Conservation (phyloP, 257 asterid species). For the Solanum habrochaites region DNA sequence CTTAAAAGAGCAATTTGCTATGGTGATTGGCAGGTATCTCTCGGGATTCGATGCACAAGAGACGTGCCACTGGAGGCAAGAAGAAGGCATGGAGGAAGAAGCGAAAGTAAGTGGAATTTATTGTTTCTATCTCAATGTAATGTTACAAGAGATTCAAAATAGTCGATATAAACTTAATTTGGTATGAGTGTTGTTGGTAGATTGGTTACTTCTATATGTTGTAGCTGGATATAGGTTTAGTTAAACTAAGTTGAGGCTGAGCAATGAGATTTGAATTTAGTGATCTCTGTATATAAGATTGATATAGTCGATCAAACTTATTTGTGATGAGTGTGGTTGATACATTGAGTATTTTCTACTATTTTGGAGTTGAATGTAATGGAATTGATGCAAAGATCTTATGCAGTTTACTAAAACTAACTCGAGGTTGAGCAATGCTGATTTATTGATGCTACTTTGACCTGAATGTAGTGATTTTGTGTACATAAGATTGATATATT, state of each 20-base stretch:
- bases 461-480: neutral
- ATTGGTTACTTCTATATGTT: neutral
- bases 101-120: neutral
- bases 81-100: neutral
- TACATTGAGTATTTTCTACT: neutral
- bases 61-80: constrained; percentile 1
- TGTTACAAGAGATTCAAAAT: neutral
- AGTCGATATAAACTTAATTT: neutral
- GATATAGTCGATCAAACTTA: neutral
- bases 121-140: neutral
- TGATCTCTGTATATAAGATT: neutral
- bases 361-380: neutral
- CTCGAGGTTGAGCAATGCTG: neutral
- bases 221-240: neutral
- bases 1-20: neutral
- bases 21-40: neutral
- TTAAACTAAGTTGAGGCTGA: neutral
- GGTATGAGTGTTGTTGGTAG: neutral
- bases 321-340: neutral
- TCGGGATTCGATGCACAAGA: neutral
- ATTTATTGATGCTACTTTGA: neutral
- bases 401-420: neutral
- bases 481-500: neutral
- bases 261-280: neutral
- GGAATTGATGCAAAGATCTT: neutral